Evolutionary conservation across 345 rosid species (phyloP).

Genomic region (Stellera chamaejasme): DNA sequence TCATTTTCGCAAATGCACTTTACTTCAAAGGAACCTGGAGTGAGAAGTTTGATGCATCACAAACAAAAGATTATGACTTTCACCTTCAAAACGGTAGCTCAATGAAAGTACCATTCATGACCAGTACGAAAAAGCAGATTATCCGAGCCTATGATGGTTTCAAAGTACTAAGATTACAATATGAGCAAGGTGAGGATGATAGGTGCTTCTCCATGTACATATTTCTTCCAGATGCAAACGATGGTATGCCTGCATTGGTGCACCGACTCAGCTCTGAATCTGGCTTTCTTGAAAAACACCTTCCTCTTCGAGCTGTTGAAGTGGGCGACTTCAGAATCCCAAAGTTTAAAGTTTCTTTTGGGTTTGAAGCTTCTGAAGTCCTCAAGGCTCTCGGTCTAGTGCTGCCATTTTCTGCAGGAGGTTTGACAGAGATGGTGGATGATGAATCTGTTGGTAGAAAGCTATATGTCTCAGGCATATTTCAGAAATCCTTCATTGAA

Average conservation of each 20-base stretch:
- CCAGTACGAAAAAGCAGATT: constrained; percentile 2
- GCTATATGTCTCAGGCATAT: constrained; percentile 13
- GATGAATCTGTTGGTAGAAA: not conserved
- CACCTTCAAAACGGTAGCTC: constrained; percentile 15
- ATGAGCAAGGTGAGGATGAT: constrained; percentile 14
- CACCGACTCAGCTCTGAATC: constrained; percentile 10
- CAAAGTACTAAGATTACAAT: constrained; percentile 21
- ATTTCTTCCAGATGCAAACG: constrained; percentile 20
- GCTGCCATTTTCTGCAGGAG: constrained; percentile 12
- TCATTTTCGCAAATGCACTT: constrained; percentile 29
- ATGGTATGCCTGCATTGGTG: constrained; percentile 12
- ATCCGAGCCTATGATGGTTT: constrained; percentile 15
- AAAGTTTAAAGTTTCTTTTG: constrained; percentile 19
- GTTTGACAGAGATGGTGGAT: constrained; percentile 20
- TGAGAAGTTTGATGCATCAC: constrained; percentile 13
- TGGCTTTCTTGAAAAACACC: constrained; percentile 8
- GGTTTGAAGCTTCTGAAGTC: constrained; percentile 19
- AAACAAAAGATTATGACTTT: constrained; percentile 16
- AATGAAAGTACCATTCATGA: constrained; percentile 26
- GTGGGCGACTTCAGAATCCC: constrained; percentile 22
- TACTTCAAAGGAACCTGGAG: constrained; percentile 33
- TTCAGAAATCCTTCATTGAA: constrained; percentile 29
- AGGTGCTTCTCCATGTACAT: constrained; percentile 20
- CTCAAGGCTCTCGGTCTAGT: constrained; percentile 17
- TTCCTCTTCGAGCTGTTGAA: not conserved